Conservation (phyloP, 805 yeast species). For the Pichia exigua region DNA sequence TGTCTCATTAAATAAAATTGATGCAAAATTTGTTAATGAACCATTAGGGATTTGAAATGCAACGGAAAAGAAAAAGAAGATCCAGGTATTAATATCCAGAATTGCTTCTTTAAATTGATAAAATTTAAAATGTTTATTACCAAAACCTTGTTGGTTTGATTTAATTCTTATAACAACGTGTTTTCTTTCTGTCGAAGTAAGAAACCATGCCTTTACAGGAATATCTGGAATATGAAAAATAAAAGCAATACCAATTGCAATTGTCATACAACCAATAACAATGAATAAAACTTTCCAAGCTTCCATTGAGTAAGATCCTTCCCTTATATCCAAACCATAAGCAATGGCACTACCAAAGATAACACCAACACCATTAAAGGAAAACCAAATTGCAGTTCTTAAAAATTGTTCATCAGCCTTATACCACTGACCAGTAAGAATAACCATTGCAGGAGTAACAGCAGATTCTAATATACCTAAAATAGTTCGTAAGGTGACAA, state of each 20-base stretch:
- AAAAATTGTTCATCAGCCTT: background rate
- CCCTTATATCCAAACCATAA: background rate
- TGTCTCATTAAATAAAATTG: constrained; percentile 18
- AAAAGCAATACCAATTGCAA: background rate
- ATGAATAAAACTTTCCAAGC: background rate
- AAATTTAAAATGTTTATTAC: background rate
- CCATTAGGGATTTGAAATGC: constrained; percentile 50
- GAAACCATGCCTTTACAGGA: background rate
- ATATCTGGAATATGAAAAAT: background rate
- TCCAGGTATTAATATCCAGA: constrained; percentile 44
- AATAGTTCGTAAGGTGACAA: background rate
- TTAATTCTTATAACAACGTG: background rate
- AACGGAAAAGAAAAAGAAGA: constrained; percentile 37
- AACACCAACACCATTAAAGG: background rate
- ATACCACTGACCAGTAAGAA: background rate
- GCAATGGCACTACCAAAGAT: background rate
- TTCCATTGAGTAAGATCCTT: background rate
- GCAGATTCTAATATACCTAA: background rate
- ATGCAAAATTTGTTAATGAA: constrained; percentile 45
- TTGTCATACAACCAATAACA: background rate
- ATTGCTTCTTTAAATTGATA: constrained; percentile 29
- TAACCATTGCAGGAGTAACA: background rate
- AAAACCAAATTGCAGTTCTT: background rate
- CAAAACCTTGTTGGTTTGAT: background rate
- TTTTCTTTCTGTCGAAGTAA: background rate